Conservation (phyloP, 2,329 filamentous ascomycete species). For the Pseudogymnoascus destructans region DNA sequence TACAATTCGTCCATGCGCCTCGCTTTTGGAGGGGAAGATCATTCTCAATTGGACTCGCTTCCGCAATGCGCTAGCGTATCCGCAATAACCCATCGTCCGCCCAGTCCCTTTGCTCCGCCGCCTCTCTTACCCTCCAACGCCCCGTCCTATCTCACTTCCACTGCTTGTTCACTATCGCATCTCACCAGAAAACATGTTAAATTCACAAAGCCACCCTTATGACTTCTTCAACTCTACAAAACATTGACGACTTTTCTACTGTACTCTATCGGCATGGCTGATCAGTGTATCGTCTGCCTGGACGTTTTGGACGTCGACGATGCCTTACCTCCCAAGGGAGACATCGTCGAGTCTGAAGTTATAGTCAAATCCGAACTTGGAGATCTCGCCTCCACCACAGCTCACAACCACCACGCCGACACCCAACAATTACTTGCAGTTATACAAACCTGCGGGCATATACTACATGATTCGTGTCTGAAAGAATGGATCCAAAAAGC, state of each 20-base stretch:
- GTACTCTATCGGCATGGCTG: slow-evolving; percentile 30
- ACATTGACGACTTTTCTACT: slow-evolving; percentile 1
- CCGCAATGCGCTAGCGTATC: slow-evolving; percentile 4
- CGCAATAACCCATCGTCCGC: slow-evolving; percentile 8
- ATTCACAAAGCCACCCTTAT: slow-evolving; percentile 9
- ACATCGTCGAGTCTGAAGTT: slow-evolving; percentile 15
- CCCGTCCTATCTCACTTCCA: slow-evolving; percentile 5
- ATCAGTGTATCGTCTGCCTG: slow-evolving; percentile 59
- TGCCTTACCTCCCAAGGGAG: slow-evolving; percentile 20
- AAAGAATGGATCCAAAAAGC: slow-evolving; percentile 92
- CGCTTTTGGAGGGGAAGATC: slow-evolving; percentile 6
- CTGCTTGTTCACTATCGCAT: slow-evolving; percentile 5
- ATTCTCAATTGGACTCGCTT: slow-evolving; percentile 10
- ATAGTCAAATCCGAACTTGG: slow-evolving; percentile 6
- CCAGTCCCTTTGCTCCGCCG: slow-evolving; percentile 5
- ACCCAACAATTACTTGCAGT: slow-evolving; percentile 34
- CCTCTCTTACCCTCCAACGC: slow-evolving; percentile 6
- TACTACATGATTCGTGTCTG: slow-evolving; percentile 84
- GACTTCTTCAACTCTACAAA: slow-evolving; percentile 9
- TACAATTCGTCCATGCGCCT: slow-evolving; percentile 4
- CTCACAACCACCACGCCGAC: slow-evolving; percentile 15
- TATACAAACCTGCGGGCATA: slow-evolving; percentile 71
- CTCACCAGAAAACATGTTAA: neutral
- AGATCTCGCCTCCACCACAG: slow-evolving; percentile 14
- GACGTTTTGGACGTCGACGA: slow-evolving; percentile 37